A percentile compares a stretch with the other conserved stretches of the same genome.
Conservation (phyloP, 805 yeast genomes). For the Ogataea corticis region DNA sequence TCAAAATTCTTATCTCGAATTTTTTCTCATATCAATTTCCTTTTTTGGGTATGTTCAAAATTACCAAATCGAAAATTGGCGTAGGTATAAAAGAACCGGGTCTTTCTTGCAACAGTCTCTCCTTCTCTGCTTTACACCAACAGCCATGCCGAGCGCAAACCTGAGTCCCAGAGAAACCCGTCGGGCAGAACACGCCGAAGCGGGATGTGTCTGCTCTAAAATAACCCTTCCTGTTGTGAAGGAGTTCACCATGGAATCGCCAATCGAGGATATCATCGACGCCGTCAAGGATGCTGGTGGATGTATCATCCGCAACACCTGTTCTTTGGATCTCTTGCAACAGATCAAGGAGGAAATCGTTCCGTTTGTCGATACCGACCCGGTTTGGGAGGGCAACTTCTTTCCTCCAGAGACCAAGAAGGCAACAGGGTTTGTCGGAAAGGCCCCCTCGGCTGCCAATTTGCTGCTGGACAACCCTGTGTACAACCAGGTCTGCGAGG, state of each 20-base stretch:
- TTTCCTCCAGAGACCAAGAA: conserved; percentile 29
- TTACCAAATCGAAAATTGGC: not conserved
- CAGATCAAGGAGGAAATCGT: conserved; percentile 22
- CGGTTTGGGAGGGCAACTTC: conserved; percentile 27
- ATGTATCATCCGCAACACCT: conserved; percentile 24
- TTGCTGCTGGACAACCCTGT: conserved; percentile 20
- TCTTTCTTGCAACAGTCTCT: not conserved
- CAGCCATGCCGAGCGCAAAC: not conserved
- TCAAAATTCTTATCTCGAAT: not conserved
- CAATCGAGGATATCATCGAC: conserved; percentile 14
- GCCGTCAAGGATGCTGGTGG: conserved; percentile 28
- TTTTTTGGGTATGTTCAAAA: not conserved
- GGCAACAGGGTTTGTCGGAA: conserved; percentile 26
- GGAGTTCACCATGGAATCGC: conserved; percentile 11
- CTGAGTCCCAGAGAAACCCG: not conserved
- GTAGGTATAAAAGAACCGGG: not conserved
- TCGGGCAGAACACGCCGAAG: not conserved
- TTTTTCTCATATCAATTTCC: conserved; percentile 1
- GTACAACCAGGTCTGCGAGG: conserved; percentile 19
- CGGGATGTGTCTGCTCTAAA: conserved; percentile 5
- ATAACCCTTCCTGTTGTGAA: conserved; percentile 7
- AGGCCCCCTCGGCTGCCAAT: conserved; percentile 22
- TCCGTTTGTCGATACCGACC: conserved; percentile 26
- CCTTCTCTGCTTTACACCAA: not conserved
- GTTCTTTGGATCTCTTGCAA: conserved; percentile 15